These are phyloP conservation scores for Chytriomyces hyalinus DNA, from an alignment of 192 early-diverging fungal species.

Conservation along the genomic window DNA sequence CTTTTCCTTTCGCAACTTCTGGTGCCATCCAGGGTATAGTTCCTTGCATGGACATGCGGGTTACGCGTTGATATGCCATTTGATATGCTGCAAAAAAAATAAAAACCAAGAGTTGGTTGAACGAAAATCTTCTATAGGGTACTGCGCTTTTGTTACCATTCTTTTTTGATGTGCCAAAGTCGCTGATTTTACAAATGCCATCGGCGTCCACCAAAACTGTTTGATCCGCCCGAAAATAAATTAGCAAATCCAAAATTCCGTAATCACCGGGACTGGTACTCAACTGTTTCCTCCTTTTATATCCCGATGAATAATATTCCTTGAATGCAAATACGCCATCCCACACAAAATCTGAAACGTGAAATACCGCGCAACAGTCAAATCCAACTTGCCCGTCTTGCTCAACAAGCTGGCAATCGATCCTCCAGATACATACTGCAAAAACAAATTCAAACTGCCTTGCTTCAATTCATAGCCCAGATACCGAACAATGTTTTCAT, in stretches of 20 bases:
- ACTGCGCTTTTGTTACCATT: constrained; percentile 46
- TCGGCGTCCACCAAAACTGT: constrained; percentile 86
- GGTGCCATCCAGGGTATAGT: constrained; percentile 96
- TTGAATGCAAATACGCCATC: constrained; percentile 83
- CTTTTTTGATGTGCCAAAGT: constrained; percentile 94
- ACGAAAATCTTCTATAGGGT: not conserved
- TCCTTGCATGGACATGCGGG: constrained; percentile 86
- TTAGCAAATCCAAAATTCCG: not conserved
- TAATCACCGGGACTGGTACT: constrained; percentile 9
- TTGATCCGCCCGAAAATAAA: constrained; percentile 5
- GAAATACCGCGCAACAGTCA: constrained; percentile 80
- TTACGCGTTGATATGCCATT: constrained; percentile 54
- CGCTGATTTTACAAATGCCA: constrained; percentile 92
- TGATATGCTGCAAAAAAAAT: constrained; percentile 26
- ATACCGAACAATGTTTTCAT: constrained; percentile 95
- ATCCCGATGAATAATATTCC: constrained; percentile 72
- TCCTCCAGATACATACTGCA: constrained; percentile 97
- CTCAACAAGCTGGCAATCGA: constrained; percentile 77
- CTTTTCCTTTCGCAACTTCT: constrained; percentile 80
- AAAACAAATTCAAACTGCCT: constrained; percentile 85
- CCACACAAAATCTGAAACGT: constrained; percentile 83
- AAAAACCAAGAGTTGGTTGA: not conserved
- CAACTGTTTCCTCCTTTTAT: constrained; percentile 95
- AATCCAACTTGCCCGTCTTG: constrained; percentile 88
- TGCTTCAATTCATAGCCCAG: constrained; percentile 68